phyloP scores from a whole-genome alignment of 2,329 filamentous ascomycete genomes.

The Fusarium multiceps region DNA sequence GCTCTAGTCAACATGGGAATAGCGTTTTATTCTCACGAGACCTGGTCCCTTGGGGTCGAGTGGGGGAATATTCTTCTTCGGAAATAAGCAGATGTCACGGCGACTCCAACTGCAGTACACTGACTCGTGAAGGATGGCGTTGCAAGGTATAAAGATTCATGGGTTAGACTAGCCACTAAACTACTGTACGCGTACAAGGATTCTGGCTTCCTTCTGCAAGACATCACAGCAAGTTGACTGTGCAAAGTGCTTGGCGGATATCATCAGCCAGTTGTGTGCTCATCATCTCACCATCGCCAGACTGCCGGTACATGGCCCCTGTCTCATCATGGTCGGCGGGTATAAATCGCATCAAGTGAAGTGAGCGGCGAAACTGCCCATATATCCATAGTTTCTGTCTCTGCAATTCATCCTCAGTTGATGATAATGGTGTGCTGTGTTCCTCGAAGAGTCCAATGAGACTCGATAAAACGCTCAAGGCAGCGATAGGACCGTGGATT shows the following conservation, averaged over 20 bases:
- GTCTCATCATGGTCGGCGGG: neutral
- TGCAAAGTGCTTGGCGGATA: neutral
- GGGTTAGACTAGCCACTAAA: neutral
- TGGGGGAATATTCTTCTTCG: neutral
- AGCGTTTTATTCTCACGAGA: neutral
- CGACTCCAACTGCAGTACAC: neutral
- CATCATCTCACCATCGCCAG: too few relatives aligned
- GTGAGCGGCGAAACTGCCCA: neutral
- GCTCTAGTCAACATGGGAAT: neutral
- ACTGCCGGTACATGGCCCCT: accelerated
- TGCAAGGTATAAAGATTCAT: neutral
- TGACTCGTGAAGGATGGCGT: neutral
- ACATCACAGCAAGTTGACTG: neutral
- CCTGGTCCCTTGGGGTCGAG: neutral
- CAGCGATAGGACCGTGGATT: constrained; percentile 15
- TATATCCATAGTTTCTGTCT: neutral
- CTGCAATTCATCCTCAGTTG: neutral
- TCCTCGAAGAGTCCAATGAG: neutral
- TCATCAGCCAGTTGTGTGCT: neutral
- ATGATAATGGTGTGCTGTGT: neutral
- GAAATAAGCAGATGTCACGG: neutral
- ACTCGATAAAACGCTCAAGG: constrained; percentile 10
- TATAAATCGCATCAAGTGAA: neutral
- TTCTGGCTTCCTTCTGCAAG: neutral
- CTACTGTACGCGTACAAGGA: neutral